Evolutionary conservation across 2,329 filamentous ascomycete species (phyloP).

Genomic region (Stachybotrys chlorohalonatus): DNA sequence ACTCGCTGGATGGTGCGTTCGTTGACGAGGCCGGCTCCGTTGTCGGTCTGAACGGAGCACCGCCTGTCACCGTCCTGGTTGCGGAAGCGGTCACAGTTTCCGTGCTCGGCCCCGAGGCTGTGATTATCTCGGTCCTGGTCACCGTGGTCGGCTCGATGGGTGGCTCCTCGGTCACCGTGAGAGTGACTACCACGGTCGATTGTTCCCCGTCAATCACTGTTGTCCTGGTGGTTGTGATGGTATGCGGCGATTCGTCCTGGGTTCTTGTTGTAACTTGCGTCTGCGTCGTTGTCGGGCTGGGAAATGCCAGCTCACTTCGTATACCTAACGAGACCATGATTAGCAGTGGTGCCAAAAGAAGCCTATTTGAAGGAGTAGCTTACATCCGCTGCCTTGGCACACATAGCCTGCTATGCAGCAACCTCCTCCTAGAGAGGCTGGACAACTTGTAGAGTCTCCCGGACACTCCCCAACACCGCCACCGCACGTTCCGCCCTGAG

Average conservation of each 20-base stretch:
- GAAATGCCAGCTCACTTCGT: constrained; percentile 20
- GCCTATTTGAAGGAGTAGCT: constrained; percentile 19
- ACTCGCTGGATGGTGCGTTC: constrained; percentile 17
- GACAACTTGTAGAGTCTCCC: constrained; percentile 54
- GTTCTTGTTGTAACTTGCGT: constrained; percentile 10
- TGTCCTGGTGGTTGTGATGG: constrained; percentile 29
- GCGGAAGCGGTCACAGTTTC: constrained; percentile 9
- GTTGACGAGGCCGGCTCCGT: constrained; percentile 24
- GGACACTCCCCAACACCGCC: constrained; percentile 55
- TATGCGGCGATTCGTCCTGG: constrained; percentile 10
- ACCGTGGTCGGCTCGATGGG: constrained; percentile 25
- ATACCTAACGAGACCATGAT: constrained; percentile 14
- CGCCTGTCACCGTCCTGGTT: constrained; percentile 31
- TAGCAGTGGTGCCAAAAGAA: constrained; percentile 2
- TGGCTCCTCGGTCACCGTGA: constrained; percentile 27
- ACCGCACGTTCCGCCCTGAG: constrained; percentile 52
- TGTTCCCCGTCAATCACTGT: constrained; percentile 24
- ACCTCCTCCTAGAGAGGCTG: constrained; percentile 57
- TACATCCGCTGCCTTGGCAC: constrained; percentile 63
- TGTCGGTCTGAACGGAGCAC: constrained; percentile 36
- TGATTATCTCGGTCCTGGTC: constrained; percentile 23
- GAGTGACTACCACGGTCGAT: constrained; percentile 30
- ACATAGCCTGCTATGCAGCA: constrained; percentile 67
- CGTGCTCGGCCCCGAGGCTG: constrained; percentile 8
- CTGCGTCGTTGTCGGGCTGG: constrained; percentile 5